Evolutionary conservation across 2,329 filamentous ascomycete species (phyloP).

Genomic region (Drechmeria coniospora): DNA sequence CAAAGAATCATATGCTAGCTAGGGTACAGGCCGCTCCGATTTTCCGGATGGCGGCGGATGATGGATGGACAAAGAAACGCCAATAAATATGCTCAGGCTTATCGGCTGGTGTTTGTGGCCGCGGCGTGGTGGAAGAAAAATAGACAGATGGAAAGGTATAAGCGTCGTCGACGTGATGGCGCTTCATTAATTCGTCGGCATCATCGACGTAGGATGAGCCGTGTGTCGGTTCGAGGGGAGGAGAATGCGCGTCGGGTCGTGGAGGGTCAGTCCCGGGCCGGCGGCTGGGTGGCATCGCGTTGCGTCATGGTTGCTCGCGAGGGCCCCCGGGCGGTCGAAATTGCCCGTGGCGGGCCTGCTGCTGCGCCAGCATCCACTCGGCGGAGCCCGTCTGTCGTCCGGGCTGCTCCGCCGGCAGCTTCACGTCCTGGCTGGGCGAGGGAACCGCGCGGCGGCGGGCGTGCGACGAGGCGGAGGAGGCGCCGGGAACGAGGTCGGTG

Average conservation of each 20-base stretch:
- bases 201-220: slow-evolving; percentile 3
- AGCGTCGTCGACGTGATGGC: slow-evolving; percentile 4
- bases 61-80: no score
- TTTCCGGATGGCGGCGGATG: no score
- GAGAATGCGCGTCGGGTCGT: slow-evolving; percentile 10
- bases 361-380: slow-evolving; percentile 35
- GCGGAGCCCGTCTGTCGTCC: slow-evolving; percentile 32
- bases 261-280: slow-evolving; percentile 6
- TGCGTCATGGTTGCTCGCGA: slow-evolving; percentile 11
- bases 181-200: slow-evolving; percentile 1
- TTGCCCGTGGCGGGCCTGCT: slow-evolving; percentile 23
- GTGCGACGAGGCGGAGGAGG: slow-evolving; percentile 14
- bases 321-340: slow-evolving; percentile 31
- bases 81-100: slow-evolving; percentile 18
- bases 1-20: no score
- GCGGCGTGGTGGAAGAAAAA: no score
- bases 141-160: no score
- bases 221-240: no score
- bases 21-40: no score
- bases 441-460: slow-evolving; percentile 8
- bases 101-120: no score
- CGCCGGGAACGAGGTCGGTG: slow-evolving; percentile 46
- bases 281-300: not conserved
- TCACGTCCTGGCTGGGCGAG: slow-evolving; percentile 35
- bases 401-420: slow-evolving; percentile 45